These are phyloP conservation scores for Volutella citrinella DNA, from an alignment of 2,329 filamentous ascomycete species.

Conservation along the genomic window DNA sequence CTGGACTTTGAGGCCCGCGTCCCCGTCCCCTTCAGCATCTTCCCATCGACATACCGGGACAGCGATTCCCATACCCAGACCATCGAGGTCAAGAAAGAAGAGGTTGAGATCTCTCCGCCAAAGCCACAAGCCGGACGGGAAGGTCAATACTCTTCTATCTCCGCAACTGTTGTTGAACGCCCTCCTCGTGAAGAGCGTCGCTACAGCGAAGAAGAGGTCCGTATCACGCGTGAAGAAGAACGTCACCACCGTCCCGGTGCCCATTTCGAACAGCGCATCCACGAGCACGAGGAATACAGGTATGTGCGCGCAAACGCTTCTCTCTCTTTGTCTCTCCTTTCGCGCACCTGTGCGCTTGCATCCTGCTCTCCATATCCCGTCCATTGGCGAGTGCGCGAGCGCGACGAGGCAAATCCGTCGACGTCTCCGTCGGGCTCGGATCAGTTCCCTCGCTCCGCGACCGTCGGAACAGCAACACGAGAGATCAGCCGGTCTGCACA, in stretches of 20 bases:
- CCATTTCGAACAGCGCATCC: slow-evolving; percentile 44
- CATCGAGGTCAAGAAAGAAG: slow-evolving; percentile 73
- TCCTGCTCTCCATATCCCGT: too few relatives aligned
- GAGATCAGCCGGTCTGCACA: too few relatives aligned
- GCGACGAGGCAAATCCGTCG: too few relatives aligned
- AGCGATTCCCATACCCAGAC: slow-evolving; percentile 50
- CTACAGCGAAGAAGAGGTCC: slow-evolving; percentile 80
- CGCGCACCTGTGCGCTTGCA: too few relatives aligned
- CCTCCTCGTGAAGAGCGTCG: slow-evolving; percentile 62
- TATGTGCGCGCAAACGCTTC: slow-evolving; percentile 35
- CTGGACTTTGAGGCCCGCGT: slow-evolving; percentile 99
- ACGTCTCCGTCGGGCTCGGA: too few relatives aligned
- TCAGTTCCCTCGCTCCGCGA: too few relatives aligned
- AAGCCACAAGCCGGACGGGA: slow-evolving; percentile 93
- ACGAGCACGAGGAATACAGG: slow-evolving; percentile 35
- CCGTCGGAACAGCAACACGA: too few relatives aligned
- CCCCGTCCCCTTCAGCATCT: slow-evolving; percentile 99
- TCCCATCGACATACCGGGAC: slow-evolving; percentile 93
- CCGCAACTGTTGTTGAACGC: slow-evolving; percentile 56
- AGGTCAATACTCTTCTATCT: slow-evolving; percentile 82
- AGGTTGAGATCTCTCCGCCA: slow-evolving; percentile 77
- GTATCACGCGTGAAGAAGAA: slow-evolving; percentile 75
- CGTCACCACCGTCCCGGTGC: slow-evolving; percentile 68
- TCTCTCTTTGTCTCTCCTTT: slow-evolving; percentile 5
- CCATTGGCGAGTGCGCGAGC: too few relatives aligned